Evolutionary conservation across 148 eudicot species (phyloP).

Genomic region (Silene uniflora): DNA sequence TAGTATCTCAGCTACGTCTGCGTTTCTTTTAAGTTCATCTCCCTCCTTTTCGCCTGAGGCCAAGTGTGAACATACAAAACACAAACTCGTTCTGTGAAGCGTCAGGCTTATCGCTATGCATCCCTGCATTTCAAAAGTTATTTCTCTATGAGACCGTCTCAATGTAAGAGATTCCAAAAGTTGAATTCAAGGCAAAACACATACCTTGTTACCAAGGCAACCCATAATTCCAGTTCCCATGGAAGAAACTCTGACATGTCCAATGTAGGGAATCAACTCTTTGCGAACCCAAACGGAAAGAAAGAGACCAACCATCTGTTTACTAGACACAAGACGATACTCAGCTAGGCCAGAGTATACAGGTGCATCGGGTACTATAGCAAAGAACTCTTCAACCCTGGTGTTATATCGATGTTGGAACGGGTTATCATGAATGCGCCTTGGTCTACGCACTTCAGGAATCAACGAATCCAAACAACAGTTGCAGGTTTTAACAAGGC

Average conservation of each 20-base stretch:
- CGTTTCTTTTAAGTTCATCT: slow-evolving; percentile 71
- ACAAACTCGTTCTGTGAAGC: slow-evolving; percentile 81
- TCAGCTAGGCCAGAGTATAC: slow-evolving; percentile 22
- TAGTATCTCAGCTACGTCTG: slow-evolving; percentile 76
- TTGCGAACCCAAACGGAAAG: slow-evolving; percentile 73
- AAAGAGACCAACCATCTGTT: slow-evolving; percentile 91
- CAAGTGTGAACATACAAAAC: slow-evolving; percentile 86
- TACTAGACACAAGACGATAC: slow-evolving; percentile 66
- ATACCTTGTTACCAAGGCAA: slow-evolving; percentile 84
- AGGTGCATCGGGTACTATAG: slow-evolving; percentile 29
- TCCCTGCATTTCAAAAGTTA: slow-evolving; percentile 42
- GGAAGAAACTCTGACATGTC: slow-evolving; percentile 64
- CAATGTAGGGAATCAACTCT: slow-evolving; percentile 63
- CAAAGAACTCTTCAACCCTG: slow-evolving; percentile 28
- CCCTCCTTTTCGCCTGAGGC: slow-evolving; percentile 95
- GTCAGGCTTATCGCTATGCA: slow-evolving; percentile 84
- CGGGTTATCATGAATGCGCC: slow-evolving; percentile 37
- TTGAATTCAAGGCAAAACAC: too few relatives aligned
- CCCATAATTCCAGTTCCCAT: slow-evolving; percentile 94
- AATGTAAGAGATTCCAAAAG: too few relatives aligned
- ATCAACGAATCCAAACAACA: slow-evolving; percentile 44
- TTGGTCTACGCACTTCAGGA: slow-evolving; percentile 37
- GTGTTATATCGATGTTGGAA: slow-evolving; percentile 20
- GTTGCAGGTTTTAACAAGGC: slow-evolving; percentile 67
- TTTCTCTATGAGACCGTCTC: too few relatives aligned